Evolutionary conservation across 148 eudicot genomes (phyloP), one percentile per base, ranked within the genome.

Genomic region (Limonium bicolor): DNA sequence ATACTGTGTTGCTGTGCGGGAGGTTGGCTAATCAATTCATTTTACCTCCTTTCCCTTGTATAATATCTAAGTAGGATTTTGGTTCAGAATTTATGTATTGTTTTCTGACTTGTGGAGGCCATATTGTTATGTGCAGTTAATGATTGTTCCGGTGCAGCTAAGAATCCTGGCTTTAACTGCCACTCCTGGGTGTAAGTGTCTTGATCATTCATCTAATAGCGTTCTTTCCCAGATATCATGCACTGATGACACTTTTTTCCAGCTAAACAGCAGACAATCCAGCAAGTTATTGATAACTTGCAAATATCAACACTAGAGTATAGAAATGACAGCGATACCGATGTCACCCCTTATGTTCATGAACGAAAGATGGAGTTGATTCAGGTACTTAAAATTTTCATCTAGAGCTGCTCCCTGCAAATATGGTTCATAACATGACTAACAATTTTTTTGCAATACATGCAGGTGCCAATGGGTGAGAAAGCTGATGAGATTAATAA

Each of bases 131-230:
- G 29, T 58, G 61, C 69, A 88, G 97, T 62, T 88, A 68, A 63
- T 80, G 86, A 72, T 72, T 53, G 57, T 52, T 57, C 69, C 83
- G 16, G 77, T 77, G 55, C 77, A 74, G 61, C 73, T 88, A 28
- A 77, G 97, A 67, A 74, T 88, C 63, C 58, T 88, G 63, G 97
- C 94, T 53, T 67, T 88, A 63, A 71, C 81, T 25, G 97, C 97
- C 26, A 88, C 97, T 31, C 97, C 97, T 14, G 94, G 97, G 59
- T 70, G 97, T 88, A 76, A 77, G 94, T 72, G 58, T 33, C 7
- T 48, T 2, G 18, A 10, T 27, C n/a, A 13, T 2, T 32, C 11
- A 10, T 32, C 11, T 32, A 6, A 32, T 32, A n/a, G n/a, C n/a
- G n/a, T 32, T 32, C 14, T 2, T 32, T 3, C 11, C 28, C 11